Base-by-base conservation (phyloP, 345 rosid genomes). In the Clarkia xantiana region DNA sequence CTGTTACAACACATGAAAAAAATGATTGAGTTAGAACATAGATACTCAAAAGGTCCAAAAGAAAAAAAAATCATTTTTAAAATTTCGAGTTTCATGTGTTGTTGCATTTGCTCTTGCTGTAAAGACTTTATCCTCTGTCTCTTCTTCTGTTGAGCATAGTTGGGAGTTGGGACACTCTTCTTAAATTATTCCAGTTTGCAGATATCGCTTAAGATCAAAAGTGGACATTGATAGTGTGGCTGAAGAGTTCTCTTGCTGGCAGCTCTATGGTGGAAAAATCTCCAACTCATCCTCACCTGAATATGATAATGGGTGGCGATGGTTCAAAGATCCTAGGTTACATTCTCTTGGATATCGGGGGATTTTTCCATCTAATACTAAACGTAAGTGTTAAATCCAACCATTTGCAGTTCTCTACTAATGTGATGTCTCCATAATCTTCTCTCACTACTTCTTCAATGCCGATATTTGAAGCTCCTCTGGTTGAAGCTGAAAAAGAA, bases 311-410 rank as follows among this genome's bases (percentile, higher is more conserved):
- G 90, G 90, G 19, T 87, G 81, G 86, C 82, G 72, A 64, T 91
- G 99, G 99, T 74, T 81, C 56, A 69, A 64, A 55, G 99, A 93
- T 73, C 97, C 97, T 11, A 80, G 95, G 67, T 63, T 87, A 64
- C 82, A 62, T 6, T 74, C 75, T 59, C 91, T 87, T 46, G 99
- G 94, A 47, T 93, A 63, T 23, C 73, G 97, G 47, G 82, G 95
- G 22, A 58, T 87, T 36, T 93, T 87, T 52, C 82, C 76, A 0
- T 71, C 80, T 1, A 47, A 65, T 58, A 54, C 69, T 41, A 72
- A 61, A 2, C 91, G 96, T 78, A 59, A 76, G 94, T 58, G 23
- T 62, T 53, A 10, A 29, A 29, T 54, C 22, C 38, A 6, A 11
- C 2, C 46, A 53, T 18, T 42, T 42, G 11, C 18, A 1, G 18